A percentile compares a stretch with the other conserved stretches of the same genome.
These are phyloP conservation scores for Volvox reticuliferus DNA, from an alignment of 139 green algal genomes.

Conservation along the genomic window DNA sequence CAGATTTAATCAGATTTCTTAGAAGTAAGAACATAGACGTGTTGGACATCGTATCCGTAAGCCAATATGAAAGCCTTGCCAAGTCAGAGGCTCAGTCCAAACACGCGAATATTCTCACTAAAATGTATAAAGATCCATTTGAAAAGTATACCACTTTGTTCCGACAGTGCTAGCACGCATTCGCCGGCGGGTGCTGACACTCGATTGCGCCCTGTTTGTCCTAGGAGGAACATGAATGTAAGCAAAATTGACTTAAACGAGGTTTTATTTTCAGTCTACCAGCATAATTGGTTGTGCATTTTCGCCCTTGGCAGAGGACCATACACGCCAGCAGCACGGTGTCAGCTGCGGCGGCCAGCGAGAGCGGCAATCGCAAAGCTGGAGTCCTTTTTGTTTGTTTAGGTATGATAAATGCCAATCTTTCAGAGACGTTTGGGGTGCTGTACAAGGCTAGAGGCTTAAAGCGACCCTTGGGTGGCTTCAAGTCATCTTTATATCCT, in stretches of 20 bases:
- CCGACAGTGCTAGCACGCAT: not conserved
- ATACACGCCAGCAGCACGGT: not conserved
- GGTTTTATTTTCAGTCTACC: no score
- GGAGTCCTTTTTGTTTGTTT: slow-evolving; percentile 90
- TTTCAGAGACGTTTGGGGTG: no score
- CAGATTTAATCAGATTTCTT: no score
- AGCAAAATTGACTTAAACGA: not conserved
- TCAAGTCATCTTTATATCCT: no score
- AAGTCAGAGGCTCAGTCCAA: not conserved
- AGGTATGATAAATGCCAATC: slow-evolving; percentile 42
- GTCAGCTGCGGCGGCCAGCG: not conserved
- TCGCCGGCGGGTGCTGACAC: not conserved
- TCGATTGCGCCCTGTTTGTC: not conserved
- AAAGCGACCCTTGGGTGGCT: no score
- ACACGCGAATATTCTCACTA: not conserved
- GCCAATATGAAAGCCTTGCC: not conserved
- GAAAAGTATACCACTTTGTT: not conserved
- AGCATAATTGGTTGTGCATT: no score
- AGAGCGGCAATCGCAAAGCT: slow-evolving; percentile 51
- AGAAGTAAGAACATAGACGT: no score
- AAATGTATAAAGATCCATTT: not conserved
- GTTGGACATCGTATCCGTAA: no score
- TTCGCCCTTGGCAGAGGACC: not conserved
- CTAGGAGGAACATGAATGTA: not conserved
- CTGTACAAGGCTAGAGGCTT: no score